Base-by-base conservation (phyloP, 805 yeast genomes). In the Starmerella gropengiesseri region DNA sequence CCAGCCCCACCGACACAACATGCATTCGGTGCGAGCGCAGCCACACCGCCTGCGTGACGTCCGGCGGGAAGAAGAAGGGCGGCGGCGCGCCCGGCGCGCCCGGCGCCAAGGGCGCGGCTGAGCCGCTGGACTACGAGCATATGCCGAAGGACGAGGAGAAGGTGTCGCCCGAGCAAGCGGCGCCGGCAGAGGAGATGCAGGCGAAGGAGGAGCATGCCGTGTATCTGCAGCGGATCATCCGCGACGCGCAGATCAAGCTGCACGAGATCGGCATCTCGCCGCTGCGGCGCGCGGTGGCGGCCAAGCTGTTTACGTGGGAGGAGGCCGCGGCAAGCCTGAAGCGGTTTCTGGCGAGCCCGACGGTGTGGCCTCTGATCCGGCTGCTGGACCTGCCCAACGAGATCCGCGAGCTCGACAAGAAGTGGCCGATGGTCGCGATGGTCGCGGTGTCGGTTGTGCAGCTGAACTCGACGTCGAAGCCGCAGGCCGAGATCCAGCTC, bases 21-120 rank as follows among this genome's bases (percentile, higher is more conserved):
- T 56, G 60, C 39, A 40, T 53, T 7, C 48, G 59, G 17, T 56
- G 60, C 33, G 45, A 40, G 26, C 37, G 37, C 22, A 46, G 47
- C 31, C 31, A 35, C 12, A 28, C 51, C 8, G 31, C 39, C 26
- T 55, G 59, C 40, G 40, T 47, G 13, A 44, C 47, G n/a, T 43
- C 44, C 2, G 20, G 8, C 9, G 35, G 42, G 9, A 41, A 40
- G 28, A 37, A 42, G 20, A 40, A 41, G 23, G 29, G 30, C 26
- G 41, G 38, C 17, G 26, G 19, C 13, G n/a, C n/a, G n/a, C n/a
- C n/a, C n/a, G n/a, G n/a, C n/a, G n/a, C n/a, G n/a, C 14, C 49
- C 7, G 31, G 12, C 9, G 21, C 16, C n/a, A 17, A 25, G 23
- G 31, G 12, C 7, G 12, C 27, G 27, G 27, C 7, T 13, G 11